Base-by-base conservation (phyloP, 2,329 filamentous ascomycete species). In the Truncatella angustata region DNA sequence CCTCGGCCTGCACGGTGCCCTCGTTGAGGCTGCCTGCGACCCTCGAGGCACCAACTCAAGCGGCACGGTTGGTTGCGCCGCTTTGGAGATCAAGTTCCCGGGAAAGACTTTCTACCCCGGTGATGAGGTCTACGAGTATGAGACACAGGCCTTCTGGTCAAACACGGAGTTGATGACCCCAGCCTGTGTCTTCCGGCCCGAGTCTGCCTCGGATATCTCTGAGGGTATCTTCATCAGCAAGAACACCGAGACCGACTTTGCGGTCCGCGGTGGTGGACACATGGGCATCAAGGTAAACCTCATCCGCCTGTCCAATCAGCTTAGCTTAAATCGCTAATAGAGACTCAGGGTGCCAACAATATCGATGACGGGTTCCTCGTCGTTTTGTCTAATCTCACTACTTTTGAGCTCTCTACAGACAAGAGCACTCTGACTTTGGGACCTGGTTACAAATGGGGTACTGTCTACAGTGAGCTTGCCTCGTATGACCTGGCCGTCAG, bases 81-180 rank as follows among this genome's bases (percentile, higher is more conserved):
- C 49, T 2, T 47, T 56, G 24, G 28, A 46, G 23, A 4, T 36
- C 14, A 12, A 37, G 23, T 47, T 65, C 24, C 46, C 53, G 2
- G 49, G 56, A 49, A 56, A 58, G 11, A 53, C 65, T 24, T 68
- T 66, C 53, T 52, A 45, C 43, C 58, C 50, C 5, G 51, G 53
- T 26, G 58, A 50, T 37, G 30, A 37, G 3, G 64, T 68, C 4
- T 69, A 69, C 54, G 45, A 60, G 10, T 64, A 66, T 47, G 66
- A 69, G 54, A 50, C 60, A 24, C 54, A 61, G 44, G 55, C 66
- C 43, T 69, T 69, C 56, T 68, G 67, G 67, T 68, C 67, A 11
- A 67, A 68, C 54, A 69, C 66, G 10, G 63, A 69, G 59, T 57
- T 67, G 34, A 54, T 67, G 56, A 58, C 56, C 23, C 66, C 67